These are phyloP conservation scores for Pachyrhizus erosus DNA, from an alignment of 306 rosid species.

Conservation along the genomic window DNA sequence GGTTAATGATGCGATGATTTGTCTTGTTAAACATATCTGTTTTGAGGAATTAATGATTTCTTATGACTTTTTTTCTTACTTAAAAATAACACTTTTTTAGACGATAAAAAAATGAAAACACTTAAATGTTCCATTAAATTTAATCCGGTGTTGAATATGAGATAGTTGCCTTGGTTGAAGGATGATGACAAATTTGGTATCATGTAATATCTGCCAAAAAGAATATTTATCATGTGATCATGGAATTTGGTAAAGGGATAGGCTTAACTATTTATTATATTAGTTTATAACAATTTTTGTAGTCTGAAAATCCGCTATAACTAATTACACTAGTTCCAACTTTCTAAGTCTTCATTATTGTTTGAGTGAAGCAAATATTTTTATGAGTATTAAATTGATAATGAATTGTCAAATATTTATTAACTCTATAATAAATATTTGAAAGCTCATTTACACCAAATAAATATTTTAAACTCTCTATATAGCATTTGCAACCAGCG, in stretches of 20 bases:
- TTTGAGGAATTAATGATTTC: background rate
- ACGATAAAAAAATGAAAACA: background rate
- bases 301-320: background rate
- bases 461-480: background rate
- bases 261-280: too few relatives aligned
- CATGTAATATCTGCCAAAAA: background rate
- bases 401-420: background rate
- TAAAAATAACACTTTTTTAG: background rate
- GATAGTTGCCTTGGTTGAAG: background rate
- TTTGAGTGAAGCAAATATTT: background rate
- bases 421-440: background rate
- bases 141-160: background rate
- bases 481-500: background rate
- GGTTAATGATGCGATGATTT: background rate
- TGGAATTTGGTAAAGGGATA: background rate
- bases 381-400: background rate
- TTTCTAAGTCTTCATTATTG: background rate
- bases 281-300: background rate
- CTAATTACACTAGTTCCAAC: background rate
- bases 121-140: background rate
- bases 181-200: background rate
- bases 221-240: background rate
- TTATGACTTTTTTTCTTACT: background rate
- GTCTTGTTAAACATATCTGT: background rate
- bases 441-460: background rate